phyloP scores from a whole-genome alignment of 2,329 filamentous ascomycete species.

The Aspergillus hortae region DNA sequence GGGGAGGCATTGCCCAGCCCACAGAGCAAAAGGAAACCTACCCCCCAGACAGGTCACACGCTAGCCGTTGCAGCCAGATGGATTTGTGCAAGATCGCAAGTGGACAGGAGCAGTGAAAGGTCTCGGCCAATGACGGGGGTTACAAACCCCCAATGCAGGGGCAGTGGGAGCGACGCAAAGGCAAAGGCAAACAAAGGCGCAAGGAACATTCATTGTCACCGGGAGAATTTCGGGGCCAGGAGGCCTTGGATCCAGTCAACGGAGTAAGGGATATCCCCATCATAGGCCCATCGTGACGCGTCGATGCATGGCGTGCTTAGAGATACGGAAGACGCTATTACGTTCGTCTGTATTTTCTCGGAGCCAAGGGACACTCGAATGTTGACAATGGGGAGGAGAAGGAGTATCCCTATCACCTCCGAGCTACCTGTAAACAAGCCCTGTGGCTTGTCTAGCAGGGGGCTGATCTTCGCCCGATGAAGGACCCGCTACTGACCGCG shows the following conservation, averaged over 20 bases:
- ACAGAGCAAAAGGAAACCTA: too few species aligned
- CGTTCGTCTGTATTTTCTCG: background rate
- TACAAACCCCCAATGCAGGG: background rate
- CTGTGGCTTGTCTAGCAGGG: background rate
- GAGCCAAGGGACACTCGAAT: background rate
- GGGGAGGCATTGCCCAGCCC: too few species aligned
- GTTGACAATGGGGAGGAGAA: background rate
- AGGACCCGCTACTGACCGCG: background rate
- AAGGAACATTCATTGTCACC: background rate
- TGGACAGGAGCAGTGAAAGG: background rate
- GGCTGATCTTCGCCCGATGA: background rate
- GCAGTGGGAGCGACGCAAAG: background rate
- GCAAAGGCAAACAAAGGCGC: background rate
- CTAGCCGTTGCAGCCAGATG: background rate
- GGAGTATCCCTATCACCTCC: too few species aligned
- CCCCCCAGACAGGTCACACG: background rate
- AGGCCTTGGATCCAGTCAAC: background rate
- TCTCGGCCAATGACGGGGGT: background rate
- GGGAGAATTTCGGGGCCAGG: background rate
- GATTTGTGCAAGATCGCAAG: background rate
- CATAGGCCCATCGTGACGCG: background rate
- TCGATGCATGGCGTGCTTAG: background rate
- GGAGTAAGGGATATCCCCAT: constrained; percentile 1
- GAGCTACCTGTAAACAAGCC: background rate
- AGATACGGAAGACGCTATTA: background rate